Evolutionary conservation across 306 rosid genomes (phyloP).

Genomic region (Prunus padus): DNA sequence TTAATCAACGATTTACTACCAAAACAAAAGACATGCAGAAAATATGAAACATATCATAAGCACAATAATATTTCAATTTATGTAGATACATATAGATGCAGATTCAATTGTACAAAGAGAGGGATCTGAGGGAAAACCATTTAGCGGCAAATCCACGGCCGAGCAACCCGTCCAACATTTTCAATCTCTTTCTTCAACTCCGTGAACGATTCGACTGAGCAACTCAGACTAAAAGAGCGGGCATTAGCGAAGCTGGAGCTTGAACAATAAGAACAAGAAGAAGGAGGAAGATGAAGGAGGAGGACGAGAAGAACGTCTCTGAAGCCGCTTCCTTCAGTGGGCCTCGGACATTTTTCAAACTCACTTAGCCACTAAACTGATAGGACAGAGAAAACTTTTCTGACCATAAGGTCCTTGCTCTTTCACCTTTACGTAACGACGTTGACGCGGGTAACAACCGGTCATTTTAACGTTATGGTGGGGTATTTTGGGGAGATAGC

Average conservation of each 20-base stretch:
- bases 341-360: slow-evolving; percentile 21
- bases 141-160: slow-evolving; percentile 82
- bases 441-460: slow-evolving; percentile 1
- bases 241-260: slow-evolving; percentile 31
- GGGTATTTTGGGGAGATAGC: slow-evolving; percentile 42
- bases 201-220: slow-evolving; percentile 25
- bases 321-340: slow-evolving; percentile 24
- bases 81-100: background rate
- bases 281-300: slow-evolving; percentile 21
- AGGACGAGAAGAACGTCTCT: slow-evolving; percentile 9
- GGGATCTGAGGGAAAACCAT: slow-evolving; percentile 57
- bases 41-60: background rate
- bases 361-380: slow-evolving; percentile 8
- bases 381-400: background rate
- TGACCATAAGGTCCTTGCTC: slow-evolving; percentile 47
- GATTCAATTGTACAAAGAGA: background rate
- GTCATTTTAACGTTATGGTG: slow-evolving; percentile 25
- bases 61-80: background rate
- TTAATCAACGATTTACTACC: slow-evolving; percentile 77
- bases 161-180: slow-evolving; percentile 82
- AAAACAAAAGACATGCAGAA: slow-evolving; percentile 8
- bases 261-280: slow-evolving; percentile 28
- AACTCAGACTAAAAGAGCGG: slow-evolving; percentile 26
- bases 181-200: slow-evolving; percentile 21
- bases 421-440: slow-evolving; percentile 5